Conservation (phyloP, 108 stramenopile genomes). For the Aureococcus anophagefferens region DNA sequence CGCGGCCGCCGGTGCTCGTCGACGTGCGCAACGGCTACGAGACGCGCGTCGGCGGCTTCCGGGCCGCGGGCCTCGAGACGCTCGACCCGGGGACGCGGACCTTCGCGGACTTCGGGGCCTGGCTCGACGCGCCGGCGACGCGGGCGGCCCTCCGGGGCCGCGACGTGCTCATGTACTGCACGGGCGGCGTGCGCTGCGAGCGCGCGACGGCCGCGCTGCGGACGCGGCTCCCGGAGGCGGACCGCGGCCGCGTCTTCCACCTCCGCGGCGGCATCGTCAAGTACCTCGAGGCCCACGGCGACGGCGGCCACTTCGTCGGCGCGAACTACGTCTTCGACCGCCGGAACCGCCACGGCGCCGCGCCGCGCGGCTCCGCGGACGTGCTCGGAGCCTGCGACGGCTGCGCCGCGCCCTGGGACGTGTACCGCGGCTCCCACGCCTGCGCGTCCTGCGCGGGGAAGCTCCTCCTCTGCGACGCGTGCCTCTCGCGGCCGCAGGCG, state of each 20-base stretch:
- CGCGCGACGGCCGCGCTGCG: slow-evolving; percentile 68
- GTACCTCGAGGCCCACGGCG: slow-evolving; percentile 58
- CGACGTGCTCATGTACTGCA: slow-evolving; percentile 76
- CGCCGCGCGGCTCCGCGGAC: slow-evolving; percentile 12
- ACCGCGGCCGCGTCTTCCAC: slow-evolving; percentile 20
- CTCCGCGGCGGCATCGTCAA: slow-evolving; percentile 73
- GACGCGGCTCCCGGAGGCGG: slow-evolving; percentile 26
- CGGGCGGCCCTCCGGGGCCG: not conserved
- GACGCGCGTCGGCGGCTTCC: not conserved
- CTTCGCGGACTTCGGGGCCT: not conserved
- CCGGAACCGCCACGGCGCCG: slow-evolving; percentile 27
- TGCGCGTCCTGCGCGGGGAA: slow-evolving; percentile 58
- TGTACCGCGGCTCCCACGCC: slow-evolving; percentile 52
- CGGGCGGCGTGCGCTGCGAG: slow-evolving; percentile 88
- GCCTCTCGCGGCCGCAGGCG: not conserved
- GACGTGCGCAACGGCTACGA: not conserved
- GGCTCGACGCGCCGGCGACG: not conserved
- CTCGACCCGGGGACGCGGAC: not conserved
- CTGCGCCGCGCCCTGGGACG: slow-evolving; percentile 53
- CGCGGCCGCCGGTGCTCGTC: not conserved
- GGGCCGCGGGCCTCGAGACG: not conserved
- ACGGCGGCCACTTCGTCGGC: slow-evolving; percentile 48
- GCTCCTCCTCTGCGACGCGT: not conserved
- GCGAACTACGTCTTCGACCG: slow-evolving; percentile 79
- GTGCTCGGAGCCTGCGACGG: slow-evolving; percentile 61